These are phyloP conservation scores for Cylindrodendrum hubeiense DNA, from an alignment of 2,329 filamentous ascomycete species.

Conservation along the genomic window DNA sequence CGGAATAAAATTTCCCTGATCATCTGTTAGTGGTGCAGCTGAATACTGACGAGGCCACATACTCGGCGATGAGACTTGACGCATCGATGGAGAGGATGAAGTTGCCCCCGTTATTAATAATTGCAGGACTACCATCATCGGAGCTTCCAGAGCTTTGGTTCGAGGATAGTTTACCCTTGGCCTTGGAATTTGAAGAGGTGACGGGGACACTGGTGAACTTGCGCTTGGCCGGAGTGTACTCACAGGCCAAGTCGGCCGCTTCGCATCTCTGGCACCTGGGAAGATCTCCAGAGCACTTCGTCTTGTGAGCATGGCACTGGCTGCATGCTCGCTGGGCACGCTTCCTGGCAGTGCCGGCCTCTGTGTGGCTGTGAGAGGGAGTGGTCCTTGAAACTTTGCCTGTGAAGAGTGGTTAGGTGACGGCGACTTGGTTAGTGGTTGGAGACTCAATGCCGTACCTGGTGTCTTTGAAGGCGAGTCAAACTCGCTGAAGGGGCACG, in stretches of 20 bases:
- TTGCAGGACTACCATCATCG: conserved; percentile 34
- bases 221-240: conserved; percentile 55
- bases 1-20: conserved; percentile 49
- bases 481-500: conserved; percentile 50
- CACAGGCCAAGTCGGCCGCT: conserved; percentile 50
- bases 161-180: conserved; percentile 17
- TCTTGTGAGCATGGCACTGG: conserved; percentile 57
- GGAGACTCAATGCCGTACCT: conserved; percentile 29
- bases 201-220: conserved; percentile 52
- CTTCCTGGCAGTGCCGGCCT: conserved; percentile 56
- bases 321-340: conserved; percentile 57
- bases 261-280: conserved; percentile 56
- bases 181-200: conserved; percentile 28
- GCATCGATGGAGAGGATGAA: conserved; percentile 41
- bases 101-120: conserved; percentile 26
- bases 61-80: conserved; percentile 46
- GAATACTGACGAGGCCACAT: conserved; percentile 22
- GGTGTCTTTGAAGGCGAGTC: conserved; percentile 33
- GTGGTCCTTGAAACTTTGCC: conserved; percentile 52
- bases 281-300: conserved; percentile 57
- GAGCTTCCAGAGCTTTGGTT: conserved; percentile 27
- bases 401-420: conserved; percentile 19
- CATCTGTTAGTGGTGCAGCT: conserved; percentile 2
- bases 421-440: conserved; percentile 12
- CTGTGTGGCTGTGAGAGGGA: conserved; percentile 55